Conservation (phyloP, 768 basidiomycete genomes). For the Ephemerocybe angulata region DNA sequence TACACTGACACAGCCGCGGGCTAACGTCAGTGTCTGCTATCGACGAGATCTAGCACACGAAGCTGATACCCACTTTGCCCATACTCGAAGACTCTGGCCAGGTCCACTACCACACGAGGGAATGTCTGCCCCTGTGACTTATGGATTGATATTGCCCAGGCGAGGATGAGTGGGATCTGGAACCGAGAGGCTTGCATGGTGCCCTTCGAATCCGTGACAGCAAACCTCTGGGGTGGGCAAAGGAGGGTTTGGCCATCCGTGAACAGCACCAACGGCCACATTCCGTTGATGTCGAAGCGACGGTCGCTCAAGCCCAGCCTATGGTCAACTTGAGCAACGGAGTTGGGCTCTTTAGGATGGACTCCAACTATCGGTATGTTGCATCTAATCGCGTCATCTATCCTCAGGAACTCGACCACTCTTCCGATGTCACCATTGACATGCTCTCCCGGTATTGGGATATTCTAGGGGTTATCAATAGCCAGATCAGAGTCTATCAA, state of each 20-base stretch:
- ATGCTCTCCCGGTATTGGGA: slow-evolving; percentile 55
- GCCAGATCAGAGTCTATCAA: not conserved
- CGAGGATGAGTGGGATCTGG: slow-evolving; percentile 56
- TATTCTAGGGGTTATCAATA: slow-evolving; percentile 70
- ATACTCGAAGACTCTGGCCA: slow-evolving; percentile 69
- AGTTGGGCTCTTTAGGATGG: not conserved
- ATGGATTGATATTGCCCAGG: slow-evolving; percentile 85
- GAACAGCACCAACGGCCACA: slow-evolving; percentile 64
- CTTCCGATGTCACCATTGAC: slow-evolving; percentile 68
- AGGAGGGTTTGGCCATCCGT: slow-evolving; percentile 44
- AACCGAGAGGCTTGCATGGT: slow-evolving; percentile 53
- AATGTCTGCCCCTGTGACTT: slow-evolving; percentile 90
- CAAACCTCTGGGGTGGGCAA: slow-evolving; percentile 53
- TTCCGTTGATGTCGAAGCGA: not conserved
- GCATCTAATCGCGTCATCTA: slow-evolving; percentile 40
- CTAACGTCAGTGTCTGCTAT: not conserved
- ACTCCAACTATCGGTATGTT: slow-evolving; percentile 33
- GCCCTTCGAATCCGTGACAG: slow-evolving; percentile 52
- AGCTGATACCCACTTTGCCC: slow-evolving; percentile 54
- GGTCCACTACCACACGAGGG: slow-evolving; percentile 72
- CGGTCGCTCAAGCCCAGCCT: slow-evolving; percentile 12
- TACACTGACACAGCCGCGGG: slow-evolving; percentile 52
- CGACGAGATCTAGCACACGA: not conserved
- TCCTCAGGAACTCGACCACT: slow-evolving; percentile 46
- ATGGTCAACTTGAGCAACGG: not conserved